Evolutionary conservation across 176 grass and related monocot genomes (phyloP), one percentile per base, ranked within the genome.

Genomic region (Aegilops speltoides): DNA sequence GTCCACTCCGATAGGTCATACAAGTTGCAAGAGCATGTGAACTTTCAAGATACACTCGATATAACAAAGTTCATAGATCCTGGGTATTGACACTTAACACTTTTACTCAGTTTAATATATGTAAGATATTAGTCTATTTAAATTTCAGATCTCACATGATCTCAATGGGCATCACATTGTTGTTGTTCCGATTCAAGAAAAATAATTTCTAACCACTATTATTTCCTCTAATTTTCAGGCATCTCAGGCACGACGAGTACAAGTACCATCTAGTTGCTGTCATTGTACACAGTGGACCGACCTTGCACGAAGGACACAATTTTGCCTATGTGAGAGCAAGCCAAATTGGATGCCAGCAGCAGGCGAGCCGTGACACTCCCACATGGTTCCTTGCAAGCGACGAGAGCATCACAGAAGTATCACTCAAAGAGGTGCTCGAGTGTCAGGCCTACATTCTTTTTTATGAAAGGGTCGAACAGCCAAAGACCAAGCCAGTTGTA

Each of bases 381-480:
- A 67, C 76, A 2, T 97, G 94, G 94, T 90, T 94, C 80, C 31
- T 26, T 29, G 90, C 88, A 25, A 88, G 60, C 9, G 94, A 92
- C 50, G 15, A 37, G 2, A 67, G 72, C 25, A 50, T 94, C 13
- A 75, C 29, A 48, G 59, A 87, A 79, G 88, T 89, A 57, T 73
- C 80, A 3, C 46, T 88, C 50, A 72, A 73, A 11, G 6, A 83
- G 65, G 92, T 94, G 19, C 79, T 97, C 15, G 57, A 78, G 36
- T 87, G 88, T 3, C 82, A 94, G 45, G 91, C 94, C 15, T 97
- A 85, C 69, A 76, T 94, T 80, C 82, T 96, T 72, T 97, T 94
- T 60, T 97, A 90, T 50, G 89, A 94, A 80, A 94, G 81, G 25
- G 26, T 83, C n/a, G 29, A 74, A 82, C 29, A 59, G 20, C 77